Conservation (phyloP, 2,329 filamentous ascomycete species). For the Rhynchosporium secalis region DNA sequence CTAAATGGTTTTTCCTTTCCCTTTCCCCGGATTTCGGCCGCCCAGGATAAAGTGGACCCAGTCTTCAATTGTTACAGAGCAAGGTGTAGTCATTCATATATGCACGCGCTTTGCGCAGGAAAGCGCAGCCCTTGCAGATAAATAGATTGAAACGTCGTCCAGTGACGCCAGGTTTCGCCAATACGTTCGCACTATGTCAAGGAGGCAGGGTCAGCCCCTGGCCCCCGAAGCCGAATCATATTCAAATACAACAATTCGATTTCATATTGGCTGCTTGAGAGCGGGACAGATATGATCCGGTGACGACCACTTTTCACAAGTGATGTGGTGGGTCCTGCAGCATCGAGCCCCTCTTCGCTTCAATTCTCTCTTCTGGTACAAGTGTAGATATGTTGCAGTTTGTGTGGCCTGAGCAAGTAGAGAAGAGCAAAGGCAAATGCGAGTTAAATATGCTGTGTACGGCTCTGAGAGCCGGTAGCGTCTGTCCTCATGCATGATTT, state of each 20-base stretch:
- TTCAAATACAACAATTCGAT: neutral
- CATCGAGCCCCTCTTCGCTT: constrained; percentile 5
- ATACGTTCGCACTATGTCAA: neutral
- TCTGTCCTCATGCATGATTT: neutral
- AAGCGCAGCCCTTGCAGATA: constrained; percentile 10
- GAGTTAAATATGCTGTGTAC: constrained; percentile 13
- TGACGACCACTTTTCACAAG: constrained; percentile 6
- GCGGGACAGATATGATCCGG: constrained; percentile 15
- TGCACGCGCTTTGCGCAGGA: constrained; percentile 10
- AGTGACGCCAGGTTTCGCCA: constrained; percentile 8
- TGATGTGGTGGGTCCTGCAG: neutral
- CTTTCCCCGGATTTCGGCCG: constrained; percentile 25
- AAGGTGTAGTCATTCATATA: constrained; percentile 1
- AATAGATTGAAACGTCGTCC: neutral
- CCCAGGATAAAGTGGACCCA: constrained; percentile 11
- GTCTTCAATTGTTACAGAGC: neutral
- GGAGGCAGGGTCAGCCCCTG: constrained; percentile 8
- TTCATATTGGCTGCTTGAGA: neutral
- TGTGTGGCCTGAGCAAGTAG: neutral
- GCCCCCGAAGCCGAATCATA: constrained; percentile 14
- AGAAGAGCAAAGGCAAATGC: constrained; percentile 4
- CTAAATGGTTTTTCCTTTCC: constrained; percentile 20
- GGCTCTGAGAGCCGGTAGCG: constrained; percentile 9
- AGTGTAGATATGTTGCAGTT: neutral
- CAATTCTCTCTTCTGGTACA: constrained; percentile 10